phyloP scores from a whole-genome alignment of 1,139 yeast genomes.

The Scheffersomyces cryptocercus region DNA sequence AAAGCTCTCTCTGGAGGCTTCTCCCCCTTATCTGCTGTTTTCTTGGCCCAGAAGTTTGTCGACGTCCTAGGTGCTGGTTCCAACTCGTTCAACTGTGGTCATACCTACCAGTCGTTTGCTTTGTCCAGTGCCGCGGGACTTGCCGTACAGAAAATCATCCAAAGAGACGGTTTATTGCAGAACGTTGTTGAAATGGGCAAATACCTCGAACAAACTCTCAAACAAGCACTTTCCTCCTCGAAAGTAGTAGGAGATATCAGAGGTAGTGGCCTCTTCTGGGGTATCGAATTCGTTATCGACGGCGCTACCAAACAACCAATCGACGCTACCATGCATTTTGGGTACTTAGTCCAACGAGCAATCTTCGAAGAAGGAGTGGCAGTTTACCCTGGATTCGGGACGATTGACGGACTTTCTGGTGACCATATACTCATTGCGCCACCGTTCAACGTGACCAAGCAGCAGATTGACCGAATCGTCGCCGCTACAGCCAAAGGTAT shows the following conservation, averaged over 20 bases:
- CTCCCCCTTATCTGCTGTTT: conserved; percentile 18
- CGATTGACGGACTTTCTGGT: conserved; percentile 6
- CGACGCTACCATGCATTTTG: conserved; percentile 4
- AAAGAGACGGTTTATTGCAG: conserved; percentile 12
- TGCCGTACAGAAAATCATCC: conserved; percentile 16
- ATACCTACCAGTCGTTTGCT: conserved; percentile 18
- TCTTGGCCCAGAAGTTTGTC: conserved; percentile 14
- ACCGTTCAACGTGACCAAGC: conserved; percentile 3
- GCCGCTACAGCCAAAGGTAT: background rate
- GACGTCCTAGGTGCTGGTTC: conserved; percentile 13
- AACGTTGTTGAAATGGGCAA: conserved; percentile 14
- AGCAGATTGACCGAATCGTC: background rate
- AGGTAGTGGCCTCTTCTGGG: conserved; percentile 19
- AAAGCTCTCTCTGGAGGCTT: conserved; percentile 20
- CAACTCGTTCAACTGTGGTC: conserved; percentile 14
- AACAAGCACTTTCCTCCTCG: conserved; percentile 4
- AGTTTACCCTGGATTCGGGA: conserved; percentile 6
- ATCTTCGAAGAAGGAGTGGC: conserved; percentile 4
- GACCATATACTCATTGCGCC: conserved; percentile 10
- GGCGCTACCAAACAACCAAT: conserved; percentile 14
- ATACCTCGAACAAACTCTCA: conserved; percentile 9
- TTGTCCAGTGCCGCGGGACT: conserved; percentile 18
- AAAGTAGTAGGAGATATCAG: conserved; percentile 15
- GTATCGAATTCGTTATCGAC: conserved; percentile 16
- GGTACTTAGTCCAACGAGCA: conserved; percentile 8